Evolutionary conservation across 352 stramenopile species (phyloP).

Genomic region (Phytophthora chlamydospora): DNA sequence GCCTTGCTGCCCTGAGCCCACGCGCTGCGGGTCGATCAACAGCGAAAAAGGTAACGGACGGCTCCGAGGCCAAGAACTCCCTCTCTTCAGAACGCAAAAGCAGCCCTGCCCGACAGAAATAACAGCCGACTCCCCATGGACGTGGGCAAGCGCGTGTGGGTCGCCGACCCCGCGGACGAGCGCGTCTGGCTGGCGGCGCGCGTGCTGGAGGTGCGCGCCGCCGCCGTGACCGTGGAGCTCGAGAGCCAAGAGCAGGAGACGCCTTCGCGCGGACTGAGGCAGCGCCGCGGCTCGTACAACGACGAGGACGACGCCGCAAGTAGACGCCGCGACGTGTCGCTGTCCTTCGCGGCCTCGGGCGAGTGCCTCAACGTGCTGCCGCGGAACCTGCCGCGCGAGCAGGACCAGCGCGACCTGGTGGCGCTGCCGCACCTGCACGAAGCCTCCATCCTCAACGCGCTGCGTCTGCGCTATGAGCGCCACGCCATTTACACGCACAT

Average conservation of each 20-base stretch:
- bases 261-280: slow-evolving; percentile 8
- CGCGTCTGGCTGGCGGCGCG: slow-evolving; percentile 69
- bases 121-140: slow-evolving; percentile 55
- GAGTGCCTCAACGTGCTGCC: slow-evolving; percentile 76
- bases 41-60: slow-evolving; percentile 18
- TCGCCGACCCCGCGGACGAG: slow-evolving; percentile 55
- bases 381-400: slow-evolving; percentile 64
- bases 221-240: slow-evolving; percentile 34
- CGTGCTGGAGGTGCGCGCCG: slow-evolving; percentile 26
- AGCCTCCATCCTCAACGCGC: slow-evolving; percentile 80
- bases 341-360: slow-evolving; percentile 44
- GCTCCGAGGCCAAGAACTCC: not conserved
- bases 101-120: not conserved
- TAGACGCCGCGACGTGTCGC: slow-evolving; percentile 38
- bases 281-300: slow-evolving; percentile 14
- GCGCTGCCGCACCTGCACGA: slow-evolving; percentile 87
- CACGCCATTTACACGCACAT: slow-evolving; percentile 90
- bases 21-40: not conserved
- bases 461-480: slow-evolving; percentile 76
- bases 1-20: not conserved
- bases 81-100: slow-evolving; percentile 15
- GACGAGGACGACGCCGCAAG: slow-evolving; percentile 15
- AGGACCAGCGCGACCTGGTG: slow-evolving; percentile 80
- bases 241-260: slow-evolving; percentile 18
- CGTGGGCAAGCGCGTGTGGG: slow-evolving; percentile 71